Conservation (phyloP, 2,329 filamentous ascomycete species). For the Colletotrichum plurivorum region DNA sequence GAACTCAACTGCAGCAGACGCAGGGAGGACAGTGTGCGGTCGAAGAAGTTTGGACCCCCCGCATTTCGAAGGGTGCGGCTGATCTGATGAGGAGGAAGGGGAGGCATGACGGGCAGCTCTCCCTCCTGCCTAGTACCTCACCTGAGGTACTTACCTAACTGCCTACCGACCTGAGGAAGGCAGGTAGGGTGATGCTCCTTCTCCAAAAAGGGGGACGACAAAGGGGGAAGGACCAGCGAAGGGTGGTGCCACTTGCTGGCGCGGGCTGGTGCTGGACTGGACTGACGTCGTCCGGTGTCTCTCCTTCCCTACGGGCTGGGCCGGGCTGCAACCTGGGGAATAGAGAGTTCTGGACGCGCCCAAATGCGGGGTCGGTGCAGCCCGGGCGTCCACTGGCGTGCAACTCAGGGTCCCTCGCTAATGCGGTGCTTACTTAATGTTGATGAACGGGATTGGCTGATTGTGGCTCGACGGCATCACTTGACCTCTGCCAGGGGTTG, state of each 20-base stretch:
- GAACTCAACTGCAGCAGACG: background rate
- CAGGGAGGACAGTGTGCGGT: conserved; percentile 7
- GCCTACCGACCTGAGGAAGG: background rate
- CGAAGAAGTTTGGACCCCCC: conserved; percentile 15
- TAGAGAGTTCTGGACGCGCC: conserved; percentile 32
- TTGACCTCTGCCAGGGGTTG: conserved; percentile 4
- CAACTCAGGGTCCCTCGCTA: conserved; percentile 31
- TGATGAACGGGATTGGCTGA: conserved; percentile 10
- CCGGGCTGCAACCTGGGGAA: conserved; percentile 2
- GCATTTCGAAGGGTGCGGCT: conserved; percentile 30
- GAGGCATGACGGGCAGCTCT: conserved; percentile 9
- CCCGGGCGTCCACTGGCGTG: conserved; percentile 3
- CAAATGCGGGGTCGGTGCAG: conserved; percentile 37
- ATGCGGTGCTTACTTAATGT: background rate
- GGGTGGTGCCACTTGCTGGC: conserved; percentile 22
- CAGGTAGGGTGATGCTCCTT: background rate
- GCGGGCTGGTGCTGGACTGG: background rate
- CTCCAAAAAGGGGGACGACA: background rate
- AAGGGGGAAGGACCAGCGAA: conserved; percentile 12
- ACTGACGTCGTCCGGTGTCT: conserved; percentile 35
- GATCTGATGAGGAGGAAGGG: conserved; percentile 34
- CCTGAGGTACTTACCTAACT: background rate
- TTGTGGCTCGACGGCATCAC: conserved; percentile 9
- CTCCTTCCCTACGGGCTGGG: background rate
- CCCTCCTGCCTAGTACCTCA: background rate